A percentile compares a stretch with the other conserved stretches of the same genome.
These are phyloP conservation scores for Daldinia decipiens DNA, from an alignment of 495 filamentous ascomycete genomes.

Conservation along the genomic window DNA sequence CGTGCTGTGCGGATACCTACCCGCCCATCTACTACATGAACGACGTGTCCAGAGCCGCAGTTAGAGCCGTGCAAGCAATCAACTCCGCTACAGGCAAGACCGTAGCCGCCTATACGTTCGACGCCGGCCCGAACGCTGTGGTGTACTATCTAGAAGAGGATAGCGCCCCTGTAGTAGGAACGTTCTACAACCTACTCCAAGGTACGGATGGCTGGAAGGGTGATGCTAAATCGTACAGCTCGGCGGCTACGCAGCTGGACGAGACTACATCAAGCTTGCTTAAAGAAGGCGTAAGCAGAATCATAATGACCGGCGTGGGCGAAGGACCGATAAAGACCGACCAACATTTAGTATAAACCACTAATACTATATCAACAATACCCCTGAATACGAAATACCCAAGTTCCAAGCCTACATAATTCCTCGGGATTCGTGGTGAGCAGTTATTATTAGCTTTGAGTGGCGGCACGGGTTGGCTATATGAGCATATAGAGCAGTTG, in stretches of 20 bases:
- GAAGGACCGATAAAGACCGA: conserved; percentile 85
- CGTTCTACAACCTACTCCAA: conserved; percentile 67
- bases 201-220: conserved; percentile 71
- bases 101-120: conserved; percentile 94
- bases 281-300: conserved; percentile 80
- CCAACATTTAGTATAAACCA: conserved; percentile 67
- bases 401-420: background rate
- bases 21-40: conserved; percentile 99
- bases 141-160: conserved; percentile 91
- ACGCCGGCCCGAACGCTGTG: conserved; percentile 96
- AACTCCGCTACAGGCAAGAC: conserved; percentile 77
- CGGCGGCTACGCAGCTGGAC: conserved; percentile 64
- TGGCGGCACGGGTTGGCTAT: background rate
- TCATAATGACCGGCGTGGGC: conserved; percentile 91
- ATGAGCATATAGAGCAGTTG: conserved; percentile 9
- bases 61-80: conserved; percentile 87
- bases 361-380: background rate
- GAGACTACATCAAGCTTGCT: conserved; percentile 67
- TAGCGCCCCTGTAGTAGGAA: conserved; percentile 73
- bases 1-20: conserved; percentile 91
- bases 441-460: background rate
- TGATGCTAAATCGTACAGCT: conserved; percentile 56
- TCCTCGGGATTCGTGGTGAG: background rate
- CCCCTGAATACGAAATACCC: background rate
- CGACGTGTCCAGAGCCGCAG: conserved; percentile 84